Base-by-base conservation (phyloP, 2,329 filamentous ascomycete genomes). In the Pseudogymnoascus sp. region DNA sequence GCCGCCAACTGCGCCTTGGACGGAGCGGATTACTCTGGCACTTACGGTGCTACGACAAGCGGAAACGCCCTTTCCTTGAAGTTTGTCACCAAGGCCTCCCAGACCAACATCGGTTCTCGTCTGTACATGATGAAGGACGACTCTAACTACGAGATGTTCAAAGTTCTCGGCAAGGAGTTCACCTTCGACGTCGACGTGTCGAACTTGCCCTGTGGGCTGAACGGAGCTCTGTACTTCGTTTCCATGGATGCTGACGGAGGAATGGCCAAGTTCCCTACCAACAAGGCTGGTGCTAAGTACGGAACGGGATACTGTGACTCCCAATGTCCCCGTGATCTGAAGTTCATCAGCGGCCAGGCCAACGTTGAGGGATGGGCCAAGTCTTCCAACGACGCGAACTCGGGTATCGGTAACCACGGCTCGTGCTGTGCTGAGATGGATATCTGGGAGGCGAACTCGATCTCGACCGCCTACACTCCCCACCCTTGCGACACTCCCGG, bases 131-230 rank as follows among this genome's bases (percentile, higher is more conserved):
- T 89, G 77, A 80, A 81, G 67, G 76, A 78, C 60, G 81, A 85
- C 48, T 78, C 77, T 67, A 82, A 80, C 63, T 90, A 90, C 74
- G 76, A 88, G 75, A 80, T 82, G 70, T 86, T 89, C 75, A 79
- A 83, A 63, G 77, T 89, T 63, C 77, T 85, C 61, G 84, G 84
- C 74, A 80, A 86, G 70, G 87, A 90, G 73, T 86, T 90, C 75
- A 86, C 85, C 61, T 88, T 90, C 65, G 86, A 89, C 61, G 86
- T 89, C 27, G 87, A 90, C 71, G 82, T 88, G 48, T 88, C 86
- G 40, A 80, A 81, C 67, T 77, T 88, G 18, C 81, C 82, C 64
- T 90, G 87, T 69, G 87, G 87, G 64, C 75, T 90, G 63, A 90
- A 90, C 74, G 87, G 87, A 61, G 87, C 87, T 52, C 76, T 90